These are phyloP conservation scores for Secale cereale DNA, from an alignment of 176 grass and related monocot genomes.

Conservation along the genomic window DNA sequence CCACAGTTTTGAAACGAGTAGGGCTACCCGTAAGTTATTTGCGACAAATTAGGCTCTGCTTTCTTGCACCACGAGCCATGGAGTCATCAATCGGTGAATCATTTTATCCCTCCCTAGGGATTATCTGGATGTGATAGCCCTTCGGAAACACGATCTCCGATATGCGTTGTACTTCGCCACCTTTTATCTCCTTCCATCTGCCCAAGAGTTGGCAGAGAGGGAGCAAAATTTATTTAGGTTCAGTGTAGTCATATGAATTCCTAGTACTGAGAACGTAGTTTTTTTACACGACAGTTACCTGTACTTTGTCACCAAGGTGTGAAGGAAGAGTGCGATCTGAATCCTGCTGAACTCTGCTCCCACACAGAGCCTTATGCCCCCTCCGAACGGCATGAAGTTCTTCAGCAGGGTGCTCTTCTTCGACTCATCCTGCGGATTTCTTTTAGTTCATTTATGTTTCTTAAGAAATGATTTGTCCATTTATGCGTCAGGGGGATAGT, in stretches of 20 bases:
- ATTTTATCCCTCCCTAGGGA: background rate
- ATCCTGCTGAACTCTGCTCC: slow-evolving; percentile 25
- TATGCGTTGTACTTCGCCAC: slow-evolving; percentile 9
- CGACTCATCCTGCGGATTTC: background rate
- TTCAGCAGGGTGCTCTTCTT: background rate
- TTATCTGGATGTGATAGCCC: slow-evolving; percentile 16
- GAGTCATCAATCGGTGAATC: background rate
- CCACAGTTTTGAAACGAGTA: too few species aligned
- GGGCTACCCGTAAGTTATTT: too few species aligned
- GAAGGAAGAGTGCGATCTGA: slow-evolving; percentile 25
- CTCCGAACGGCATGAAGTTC: slow-evolving; percentile 34
- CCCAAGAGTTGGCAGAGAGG: background rate
- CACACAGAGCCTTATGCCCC: slow-evolving; percentile 6
- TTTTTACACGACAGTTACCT: background rate
- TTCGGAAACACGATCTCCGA: slow-evolving; percentile 20
- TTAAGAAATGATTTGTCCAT: background rate
- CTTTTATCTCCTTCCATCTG: slow-evolving; percentile 21
- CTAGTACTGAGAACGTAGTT: background rate
- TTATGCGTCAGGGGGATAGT: background rate
- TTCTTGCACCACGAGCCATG: background rate
- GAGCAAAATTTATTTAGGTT: background rate
- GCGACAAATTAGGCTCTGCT: background rate
- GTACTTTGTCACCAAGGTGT: slow-evolving; percentile 18
- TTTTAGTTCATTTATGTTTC: background rate
- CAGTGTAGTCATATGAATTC: background rate